Conservation (phyloP, 2,329 filamentous ascomycete genomes). For the Sporothrix variecibatus region DNA sequence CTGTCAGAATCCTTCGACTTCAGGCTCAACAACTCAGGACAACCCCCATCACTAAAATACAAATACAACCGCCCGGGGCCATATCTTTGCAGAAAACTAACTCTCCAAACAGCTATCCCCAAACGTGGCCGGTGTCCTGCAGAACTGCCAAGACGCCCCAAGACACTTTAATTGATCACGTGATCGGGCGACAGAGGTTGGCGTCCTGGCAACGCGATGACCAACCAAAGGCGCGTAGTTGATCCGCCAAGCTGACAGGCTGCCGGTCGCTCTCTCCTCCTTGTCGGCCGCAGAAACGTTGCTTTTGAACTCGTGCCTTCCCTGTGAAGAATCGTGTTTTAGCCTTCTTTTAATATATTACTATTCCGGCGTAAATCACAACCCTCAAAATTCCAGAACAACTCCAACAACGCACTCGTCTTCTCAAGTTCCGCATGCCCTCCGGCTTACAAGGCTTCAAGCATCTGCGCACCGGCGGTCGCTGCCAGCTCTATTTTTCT, state of each 20-base stretch:
- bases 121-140: neutral
- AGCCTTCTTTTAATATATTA: neutral
- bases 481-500: neutral
- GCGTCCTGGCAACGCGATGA: slow-evolving; percentile 31
- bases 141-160: neutral
- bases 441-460: neutral
- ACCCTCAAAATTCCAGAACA: neutral
- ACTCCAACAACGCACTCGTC: neutral
- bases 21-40: neutral
- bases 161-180: slow-evolving; percentile 30
- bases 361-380: neutral
- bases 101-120: neutral
- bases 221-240: slow-evolving; percentile 33
- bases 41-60: neutral
- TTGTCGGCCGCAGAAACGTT: neutral
- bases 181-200: slow-evolving; percentile 34
- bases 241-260: neutral
- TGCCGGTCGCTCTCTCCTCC: neutral
- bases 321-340: neutral
- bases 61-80: neutral
- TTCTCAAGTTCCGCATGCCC: neutral
- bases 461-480: neutral
- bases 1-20: neutral
- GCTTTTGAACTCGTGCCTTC: slow-evolving; percentile 2
- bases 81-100: neutral